Evolutionary conservation across 192 early-diverging fungal genomes (phyloP), one percentile per base, ranked within the genome.

Genomic region (Dimargaris cristalligena): DNA sequence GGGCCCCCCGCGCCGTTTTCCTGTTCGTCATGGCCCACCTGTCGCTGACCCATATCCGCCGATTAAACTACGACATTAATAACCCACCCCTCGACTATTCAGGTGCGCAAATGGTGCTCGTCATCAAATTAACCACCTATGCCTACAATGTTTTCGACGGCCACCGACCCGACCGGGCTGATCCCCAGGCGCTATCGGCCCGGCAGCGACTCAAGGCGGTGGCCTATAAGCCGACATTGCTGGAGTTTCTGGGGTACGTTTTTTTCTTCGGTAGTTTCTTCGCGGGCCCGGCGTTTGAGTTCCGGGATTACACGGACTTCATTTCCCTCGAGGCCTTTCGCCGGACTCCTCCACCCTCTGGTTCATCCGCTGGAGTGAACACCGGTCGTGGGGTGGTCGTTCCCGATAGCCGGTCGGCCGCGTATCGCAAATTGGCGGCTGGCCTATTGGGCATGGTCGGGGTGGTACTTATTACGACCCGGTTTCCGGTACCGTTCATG

Each of bases 21-120:
- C 51, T 76, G 8, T 61, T 70, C 20, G 73, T 77, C 4, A 85
- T 88, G 80, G 47, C 71, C 32, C 83, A 85, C 65, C 75, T 88
- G 76, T 67, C 71, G 67, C 65, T 78, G 72, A 80, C 70, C 30
- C 47, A 82, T 62, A 55, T 80, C 16, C 61, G 61, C 34, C 71
- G 78, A 34, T 77, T 79, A 46, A 35, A 65, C 25, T 61, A 70
- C 34, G 64, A 72, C 52, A 62, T 67, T 13, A 65, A 67, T 14
- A 68, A 75, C 56, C 78, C 76, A 18, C 66, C 68, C 23, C 77
- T 90, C 64, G 92, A 98, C 72, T 75, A 86, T 58, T 89, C 94
- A 11, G 87, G 89, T 14, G 88, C 91, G 1, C 86, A 92, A 69
- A 98, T 98, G 94, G 78, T 95, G 26, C 70, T 93, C 51, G 84